Evolutionary conservation across 78 protist species (phyloP), one percentile per base, ranked within the genome.

Genomic region (Dictyostelium purpureum): DNA sequence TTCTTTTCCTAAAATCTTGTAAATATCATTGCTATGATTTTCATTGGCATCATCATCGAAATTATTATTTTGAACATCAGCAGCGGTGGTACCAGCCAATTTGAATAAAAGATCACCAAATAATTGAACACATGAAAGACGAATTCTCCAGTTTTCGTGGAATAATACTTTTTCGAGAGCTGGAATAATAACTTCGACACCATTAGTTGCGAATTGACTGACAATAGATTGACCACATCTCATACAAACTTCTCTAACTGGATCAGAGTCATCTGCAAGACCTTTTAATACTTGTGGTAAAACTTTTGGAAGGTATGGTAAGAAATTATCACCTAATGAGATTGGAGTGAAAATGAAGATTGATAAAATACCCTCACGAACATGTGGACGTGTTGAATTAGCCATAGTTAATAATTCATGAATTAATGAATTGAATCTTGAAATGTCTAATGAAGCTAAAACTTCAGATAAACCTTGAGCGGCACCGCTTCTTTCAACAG

Each of bases 401-500:
- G 94, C 28, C 89, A 90, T 89, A 16, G 83, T 71, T 6, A 96
- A n/a, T 49, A 95, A 28, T 67, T 75, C 95, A 9, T 80, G 69
- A 33, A 96, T 81, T 21, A 95, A 19, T 16, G 40, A 63, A 24
- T 94, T 91, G 93, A 95, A 79, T n/a, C 95, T 75, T 9, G 87
- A 78, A 51, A 92, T 92, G 26, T 92, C 94, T 19, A 94, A 59
- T 43, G 83, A 38, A n/a, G 96, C 92, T 2, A 96, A 12, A 6
- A 95, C 96, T 69, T 95, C 97, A 24, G 93, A 76, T 19, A 96
- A 93, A 66, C 94, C 98, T 78, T 96, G 98, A 28, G 98, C 98
- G 0, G 99, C 98, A 40, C 98, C 99, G 35, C 94, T 24, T 49
- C 98, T 92, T 79, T 97, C 99, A 21, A 96, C 97, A 14, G 96